Evolutionary conservation across 371 early-diverging fungal species (phyloP).

Genomic region (Mortierella sp.): DNA sequence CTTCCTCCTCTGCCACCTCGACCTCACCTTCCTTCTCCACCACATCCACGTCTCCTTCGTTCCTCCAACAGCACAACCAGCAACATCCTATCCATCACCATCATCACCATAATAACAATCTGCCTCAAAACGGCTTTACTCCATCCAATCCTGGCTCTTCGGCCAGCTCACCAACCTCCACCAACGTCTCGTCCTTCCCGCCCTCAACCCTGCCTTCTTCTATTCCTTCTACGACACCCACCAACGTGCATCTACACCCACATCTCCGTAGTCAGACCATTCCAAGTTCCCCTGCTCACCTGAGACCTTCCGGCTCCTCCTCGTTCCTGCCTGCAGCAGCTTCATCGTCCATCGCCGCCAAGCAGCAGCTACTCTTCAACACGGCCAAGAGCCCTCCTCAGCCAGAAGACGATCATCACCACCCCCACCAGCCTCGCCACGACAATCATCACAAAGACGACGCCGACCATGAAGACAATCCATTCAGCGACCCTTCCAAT

Average conservation of each 20-base stretch:
- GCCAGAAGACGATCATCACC: conserved; percentile 10
- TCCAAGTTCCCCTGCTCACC: conserved; percentile 35
- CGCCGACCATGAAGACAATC: conserved; percentile 19
- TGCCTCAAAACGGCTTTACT: conserved; percentile 11
- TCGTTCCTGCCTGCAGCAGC: conserved; percentile 39
- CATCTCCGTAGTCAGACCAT: conserved; percentile 38
- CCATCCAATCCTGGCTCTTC: conserved; percentile 17
- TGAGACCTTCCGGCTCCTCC: conserved; percentile 32
- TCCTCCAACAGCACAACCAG: conserved; percentile 7
- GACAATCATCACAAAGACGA: background rate
- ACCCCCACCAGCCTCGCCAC: conserved; percentile 2
- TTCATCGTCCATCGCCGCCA: conserved; percentile 39
- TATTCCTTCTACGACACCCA: conserved; percentile 4
- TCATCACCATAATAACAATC: conserved; percentile 3
- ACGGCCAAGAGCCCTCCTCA: conserved; percentile 23
- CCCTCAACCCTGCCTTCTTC: background rate
- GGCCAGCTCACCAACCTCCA: conserved; percentile 27
- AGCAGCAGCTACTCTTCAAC: conserved; percentile 34
- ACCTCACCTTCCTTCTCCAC: conserved; percentile 18
- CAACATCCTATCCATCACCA: conserved; percentile 5
- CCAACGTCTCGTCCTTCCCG: conserved; percentile 21
- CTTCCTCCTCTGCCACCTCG: conserved; percentile 11
- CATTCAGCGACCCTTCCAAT: conserved; percentile 41
- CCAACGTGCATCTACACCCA: conserved; percentile 15
- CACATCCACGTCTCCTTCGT: conserved; percentile 20